Evolutionary conservation across 306 rosid genomes (phyloP), one percentile per base, ranked within the genome.

Genomic region (Quercus agrifolia): DNA sequence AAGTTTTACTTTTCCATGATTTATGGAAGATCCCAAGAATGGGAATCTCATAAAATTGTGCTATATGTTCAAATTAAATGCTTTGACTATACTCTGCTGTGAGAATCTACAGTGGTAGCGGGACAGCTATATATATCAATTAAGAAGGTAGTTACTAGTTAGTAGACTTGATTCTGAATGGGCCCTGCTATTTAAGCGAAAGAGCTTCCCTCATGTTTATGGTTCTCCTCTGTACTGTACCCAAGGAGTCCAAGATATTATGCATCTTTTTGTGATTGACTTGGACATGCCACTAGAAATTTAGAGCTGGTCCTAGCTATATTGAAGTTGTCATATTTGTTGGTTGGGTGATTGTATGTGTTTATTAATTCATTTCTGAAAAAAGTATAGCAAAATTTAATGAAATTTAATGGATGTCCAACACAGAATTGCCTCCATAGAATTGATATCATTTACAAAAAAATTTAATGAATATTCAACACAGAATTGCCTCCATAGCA

Each of bases 71-170:
- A 38, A 30, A 66, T 70, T 68, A 84, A 68, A 68, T 72, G 71
- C 76, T 57, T 56, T 64, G 81, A 68, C 73, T 80, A 41, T 58
- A 21, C 54, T 55, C 21, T 56, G 71, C 28, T 0, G 19, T 73
- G 74, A 62, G 74, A 70, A 74, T 28, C 66, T 69, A 58, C 63
- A 71, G 52, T 21, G 21, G 44, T 57, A 55, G 63, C 82, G 75
- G 61, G 63, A 83, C 87, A 83, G 91, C 85, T 71, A 79, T 52
- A 0, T 52, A 0, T 19, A 56, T 25, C 77, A 85, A 76, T 87
- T 73, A 83, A 85, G 77, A 83, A 56, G 86, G 77, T 81, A 0
- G 87, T 81, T 88, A 19, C 72, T 0, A 79, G 82, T 78, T 88
- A 21, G 77, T 0, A 76, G 82, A 73, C 35, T 33, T 55, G 75